A percentile compares a stretch with the other conserved stretches of the same genome.
phyloP scores from a whole-genome alignment of 2,329 filamentous ascomycete genomes.

The Beauveria bassiana region DNA sequence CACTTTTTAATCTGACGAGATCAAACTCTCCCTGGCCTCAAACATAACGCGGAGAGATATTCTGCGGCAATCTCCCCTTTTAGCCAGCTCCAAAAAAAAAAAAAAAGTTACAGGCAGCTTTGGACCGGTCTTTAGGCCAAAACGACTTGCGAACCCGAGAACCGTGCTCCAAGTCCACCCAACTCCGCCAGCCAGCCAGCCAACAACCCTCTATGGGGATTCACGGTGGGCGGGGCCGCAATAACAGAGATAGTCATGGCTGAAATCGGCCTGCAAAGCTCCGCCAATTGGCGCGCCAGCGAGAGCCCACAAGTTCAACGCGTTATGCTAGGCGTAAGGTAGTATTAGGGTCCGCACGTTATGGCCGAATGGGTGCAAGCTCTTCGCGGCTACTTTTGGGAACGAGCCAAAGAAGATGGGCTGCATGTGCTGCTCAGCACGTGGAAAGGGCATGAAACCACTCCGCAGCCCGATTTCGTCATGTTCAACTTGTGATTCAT shows the following conservation, averaged over 20 bases:
- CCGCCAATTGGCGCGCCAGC: background rate
- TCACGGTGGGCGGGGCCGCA: constrained; percentile 5
- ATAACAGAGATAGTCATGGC: background rate
- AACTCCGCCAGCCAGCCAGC: background rate
- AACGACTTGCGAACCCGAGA: background rate
- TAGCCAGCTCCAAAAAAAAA: background rate
- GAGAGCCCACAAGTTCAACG: background rate
- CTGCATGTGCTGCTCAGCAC: background rate
- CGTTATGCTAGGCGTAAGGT: background rate
- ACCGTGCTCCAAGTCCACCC: constrained; percentile 3
- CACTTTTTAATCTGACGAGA: background rate
- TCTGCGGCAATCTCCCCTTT: background rate
- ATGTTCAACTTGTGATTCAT: no score
- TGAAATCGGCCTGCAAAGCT: background rate
- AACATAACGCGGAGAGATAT: background rate
- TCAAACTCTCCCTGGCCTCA: background rate
- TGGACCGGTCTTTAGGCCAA: background rate
- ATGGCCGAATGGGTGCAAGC: background rate
- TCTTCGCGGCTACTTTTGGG: background rate
- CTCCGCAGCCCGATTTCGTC: background rate
- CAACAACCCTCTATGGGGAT: background rate
- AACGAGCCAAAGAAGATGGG: background rate
- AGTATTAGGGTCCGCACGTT: background rate
- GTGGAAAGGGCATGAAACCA: background rate
- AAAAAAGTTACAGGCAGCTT: background rate